Base-by-base conservation (phyloP, 352 stramenopile species). In the Phytophthora pisi region DNA sequence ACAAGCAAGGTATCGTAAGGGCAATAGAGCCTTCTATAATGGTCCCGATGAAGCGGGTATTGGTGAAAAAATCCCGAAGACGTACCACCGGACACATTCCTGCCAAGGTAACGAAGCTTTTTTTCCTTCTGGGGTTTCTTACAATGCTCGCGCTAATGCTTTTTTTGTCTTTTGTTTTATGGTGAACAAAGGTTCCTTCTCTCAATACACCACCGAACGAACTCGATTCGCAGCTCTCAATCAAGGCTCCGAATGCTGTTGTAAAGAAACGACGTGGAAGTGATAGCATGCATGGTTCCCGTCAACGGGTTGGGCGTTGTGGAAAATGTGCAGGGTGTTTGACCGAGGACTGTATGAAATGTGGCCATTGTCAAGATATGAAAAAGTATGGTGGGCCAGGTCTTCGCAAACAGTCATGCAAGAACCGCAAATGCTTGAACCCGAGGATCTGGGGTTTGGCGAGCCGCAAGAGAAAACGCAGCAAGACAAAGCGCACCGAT, bases 341-440 rank as follows among this genome's bases (percentile, higher is more conserved):
- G 34, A 68, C 87, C 4, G 84, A 88, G 13, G 89, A 96, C 40
- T 96, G 89, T 68, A 93, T 95, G 88, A 82, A 82, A 60, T 96
- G 89, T 62, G 88, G 84, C 0, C 88, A 95, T 36, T 96, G 89
- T 56, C 84, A 95, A 63, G 89, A 96, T 57, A 96, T 95, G 89
- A 95, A 95, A 57, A 96, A 96, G 53, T 96, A 95, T 38, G 89
- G 89, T 26, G 89, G 89, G 8, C 89, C 89, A 20, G 89, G 89
- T 4, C 72, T 95, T 57, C 87, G 89, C 0, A 96, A 96, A 47
- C 89, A 95, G 53, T 96, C 87, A 23, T 96, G 89, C 73, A 96
- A 94, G 61, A 84, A 89, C 20, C 82, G 88, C 26, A 96, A 96
- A 47, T 96, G 88, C 50, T 64, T 90, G 15, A 90, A 90, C 34